phyloP scores from a whole-genome alignment of 2,329 filamentous ascomycete species.

The Xylariales sp. region DNA sequence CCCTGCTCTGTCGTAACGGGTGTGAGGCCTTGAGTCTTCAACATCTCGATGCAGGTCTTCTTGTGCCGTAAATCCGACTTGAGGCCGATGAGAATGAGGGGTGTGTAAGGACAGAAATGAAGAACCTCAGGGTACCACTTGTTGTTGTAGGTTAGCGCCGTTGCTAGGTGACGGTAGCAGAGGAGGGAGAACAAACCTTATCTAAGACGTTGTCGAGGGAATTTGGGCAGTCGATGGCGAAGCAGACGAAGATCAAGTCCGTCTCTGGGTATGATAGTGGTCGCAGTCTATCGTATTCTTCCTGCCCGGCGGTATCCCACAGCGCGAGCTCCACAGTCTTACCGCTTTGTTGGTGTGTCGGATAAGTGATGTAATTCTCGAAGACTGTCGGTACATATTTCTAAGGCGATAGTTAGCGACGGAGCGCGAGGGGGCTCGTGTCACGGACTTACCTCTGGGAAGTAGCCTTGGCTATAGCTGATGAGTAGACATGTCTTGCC shows the following conservation, averaged over 20 bases:
- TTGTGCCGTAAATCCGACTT: slow-evolving; percentile 97
- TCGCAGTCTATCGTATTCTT: slow-evolving; percentile 96
- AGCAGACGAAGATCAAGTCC: slow-evolving; percentile 97
- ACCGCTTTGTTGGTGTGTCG: slow-evolving; percentile 84
- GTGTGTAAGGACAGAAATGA: slow-evolving; percentile 98
- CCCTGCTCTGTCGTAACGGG: slow-evolving; percentile 94
- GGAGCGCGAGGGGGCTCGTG: not conserved
- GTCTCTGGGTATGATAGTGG: slow-evolving; percentile 98
- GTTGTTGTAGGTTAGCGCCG: slow-evolving; percentile 16
- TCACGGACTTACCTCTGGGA: slow-evolving; percentile 83
- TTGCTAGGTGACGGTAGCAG: slow-evolving; percentile 11
- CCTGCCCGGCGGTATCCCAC: slow-evolving; percentile 98
- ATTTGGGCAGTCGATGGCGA: slow-evolving; percentile 98
- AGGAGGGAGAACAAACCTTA: slow-evolving; percentile 74
- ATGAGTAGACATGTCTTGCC: slow-evolving; percentile 99
- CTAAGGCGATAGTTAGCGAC: slow-evolving; percentile 59
- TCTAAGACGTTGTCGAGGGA: slow-evolving; percentile 98
- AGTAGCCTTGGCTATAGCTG: slow-evolving; percentile 98
- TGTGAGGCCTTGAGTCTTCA: slow-evolving; percentile 96
- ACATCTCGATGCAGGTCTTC: slow-evolving; percentile 96
- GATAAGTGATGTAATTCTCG: slow-evolving; percentile 99
- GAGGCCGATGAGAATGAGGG: slow-evolving; percentile 92
- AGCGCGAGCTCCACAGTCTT: slow-evolving; percentile 97
- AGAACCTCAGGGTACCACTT: slow-evolving; percentile 98
- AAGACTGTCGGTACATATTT: slow-evolving; percentile 99